phyloP scores from a whole-genome alignment of 176 grass and related monocot species.

The Zizania latifolia region DNA sequence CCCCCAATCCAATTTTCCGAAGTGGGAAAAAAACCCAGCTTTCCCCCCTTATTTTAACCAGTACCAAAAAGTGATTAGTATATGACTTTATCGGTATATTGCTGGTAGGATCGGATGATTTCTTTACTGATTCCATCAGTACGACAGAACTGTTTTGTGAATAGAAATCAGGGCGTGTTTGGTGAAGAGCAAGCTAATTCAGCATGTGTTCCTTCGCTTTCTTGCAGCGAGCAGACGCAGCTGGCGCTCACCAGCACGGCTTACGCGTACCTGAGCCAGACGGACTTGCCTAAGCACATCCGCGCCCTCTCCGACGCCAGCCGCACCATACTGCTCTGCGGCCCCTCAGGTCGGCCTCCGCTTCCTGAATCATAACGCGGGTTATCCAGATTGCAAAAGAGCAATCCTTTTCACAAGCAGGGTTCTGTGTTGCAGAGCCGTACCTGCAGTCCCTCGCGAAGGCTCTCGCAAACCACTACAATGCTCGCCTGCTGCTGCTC shows the following conservation, averaged over 20 bases:
- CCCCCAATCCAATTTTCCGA: not conserved
- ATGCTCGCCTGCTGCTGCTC: conserved; percentile 52
- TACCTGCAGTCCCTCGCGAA: conserved; percentile 67
- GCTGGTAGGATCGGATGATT: not conserved
- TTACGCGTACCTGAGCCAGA: conserved; percentile 55
- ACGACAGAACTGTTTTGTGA: not conserved
- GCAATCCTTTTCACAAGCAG: not conserved
- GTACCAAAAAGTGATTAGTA: not conserved
- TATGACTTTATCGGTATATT: not conserved
- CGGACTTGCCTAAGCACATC: conserved; percentile 47
- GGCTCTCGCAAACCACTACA: conserved; percentile 65
- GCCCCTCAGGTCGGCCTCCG: conserved; percentile 45
- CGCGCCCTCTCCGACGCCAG: conserved; percentile 48
- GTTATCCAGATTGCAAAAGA: not conserved
- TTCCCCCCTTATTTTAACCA: not conserved
- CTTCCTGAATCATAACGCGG: not conserved
- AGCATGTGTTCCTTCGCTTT: conserved; percentile 8
- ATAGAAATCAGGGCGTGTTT: not conserved
- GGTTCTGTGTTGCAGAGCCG: conserved; percentile 36
- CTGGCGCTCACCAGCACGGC: conserved; percentile 61
- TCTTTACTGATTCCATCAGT: not conserved
- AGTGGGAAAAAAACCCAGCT: not conserved
- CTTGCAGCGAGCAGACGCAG: conserved; percentile 57
- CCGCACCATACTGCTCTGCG: conserved; percentile 83
- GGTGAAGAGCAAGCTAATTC: conserved; percentile 10